Conservation (phyloP, 2,329 filamentous ascomycete species). For the Fusarium marasasianum region DNA sequence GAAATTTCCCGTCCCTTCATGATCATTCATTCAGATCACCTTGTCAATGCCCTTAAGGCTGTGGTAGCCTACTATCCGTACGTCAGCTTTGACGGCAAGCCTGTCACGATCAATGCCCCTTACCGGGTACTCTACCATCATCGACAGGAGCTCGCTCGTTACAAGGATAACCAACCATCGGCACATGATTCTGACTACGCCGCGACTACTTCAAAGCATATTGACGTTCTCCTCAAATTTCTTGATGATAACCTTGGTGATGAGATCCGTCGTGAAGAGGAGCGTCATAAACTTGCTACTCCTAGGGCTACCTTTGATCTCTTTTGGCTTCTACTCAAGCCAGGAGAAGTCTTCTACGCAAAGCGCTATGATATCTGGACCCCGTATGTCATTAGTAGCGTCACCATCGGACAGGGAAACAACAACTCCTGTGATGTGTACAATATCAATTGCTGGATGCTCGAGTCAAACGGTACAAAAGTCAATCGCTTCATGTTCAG, state of each 20-base stretch:
- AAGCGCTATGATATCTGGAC: constrained; percentile 53
- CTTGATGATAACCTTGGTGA: constrained; percentile 52
- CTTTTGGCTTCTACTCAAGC: constrained; percentile 59
- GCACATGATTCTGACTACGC: constrained; percentile 54
- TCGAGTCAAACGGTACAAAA: constrained; percentile 48
- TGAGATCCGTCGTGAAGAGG: constrained; percentile 52
- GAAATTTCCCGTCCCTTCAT: constrained; percentile 51
- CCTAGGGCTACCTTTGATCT: constrained; percentile 57
- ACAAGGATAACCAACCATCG: constrained; percentile 53
- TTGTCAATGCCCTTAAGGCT: constrained; percentile 58
- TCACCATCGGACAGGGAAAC: constrained; percentile 33
- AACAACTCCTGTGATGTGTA: constrained; percentile 29
- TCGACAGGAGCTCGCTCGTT: constrained; percentile 52
- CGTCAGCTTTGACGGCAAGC: constrained; percentile 49
- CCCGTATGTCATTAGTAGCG: constrained; percentile 53
- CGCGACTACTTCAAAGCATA: constrained; percentile 53
- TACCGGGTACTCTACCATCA: constrained; percentile 61
- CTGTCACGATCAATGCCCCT: constrained; percentile 54
- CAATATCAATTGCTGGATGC: constrained; percentile 54
- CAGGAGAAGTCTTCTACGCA: constrained; percentile 56
- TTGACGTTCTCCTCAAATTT: constrained; percentile 57
- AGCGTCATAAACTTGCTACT: constrained; percentile 48
- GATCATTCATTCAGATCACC: constrained; percentile 55
- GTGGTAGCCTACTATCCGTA: constrained; percentile 60
- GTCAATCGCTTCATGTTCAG: constrained; percentile 51